These are phyloP conservation scores for Sonneratia caseolaris DNA, from an alignment of 345 rosid species.

Conservation along the genomic window DNA sequence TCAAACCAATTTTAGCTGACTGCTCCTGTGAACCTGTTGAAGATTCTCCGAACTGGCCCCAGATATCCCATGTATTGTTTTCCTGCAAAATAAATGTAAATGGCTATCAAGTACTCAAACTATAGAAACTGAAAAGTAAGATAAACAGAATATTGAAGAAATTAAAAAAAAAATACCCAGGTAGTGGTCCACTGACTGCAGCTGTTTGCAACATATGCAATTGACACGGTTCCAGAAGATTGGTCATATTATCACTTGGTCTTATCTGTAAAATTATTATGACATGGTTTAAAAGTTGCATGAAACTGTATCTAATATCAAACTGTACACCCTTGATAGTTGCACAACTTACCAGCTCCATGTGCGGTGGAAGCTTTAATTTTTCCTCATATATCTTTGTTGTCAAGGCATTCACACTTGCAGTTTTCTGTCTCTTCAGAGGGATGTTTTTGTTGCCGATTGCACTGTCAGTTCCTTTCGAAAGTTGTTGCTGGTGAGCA, in stretches of 20 bases:
- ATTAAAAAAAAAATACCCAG: neutral
- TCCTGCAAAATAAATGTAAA: neutral
- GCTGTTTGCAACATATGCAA: neutral
- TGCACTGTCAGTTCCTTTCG: slow-evolving; percentile 20
- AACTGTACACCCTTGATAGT: slow-evolving; percentile 28
- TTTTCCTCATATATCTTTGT: slow-evolving; percentile 41
- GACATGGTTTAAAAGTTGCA: neutral
- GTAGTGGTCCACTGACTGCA: neutral
- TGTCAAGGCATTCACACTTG: slow-evolving; percentile 29
- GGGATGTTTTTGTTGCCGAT: slow-evolving; percentile 18
- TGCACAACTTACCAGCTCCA: slow-evolving; percentile 36
- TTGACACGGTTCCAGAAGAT: neutral
- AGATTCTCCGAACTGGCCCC: neutral
- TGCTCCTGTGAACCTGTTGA: neutral
- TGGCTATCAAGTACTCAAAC: neutral
- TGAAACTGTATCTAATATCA: neutral
- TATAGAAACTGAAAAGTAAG: neutral
- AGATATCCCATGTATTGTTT: neutral
- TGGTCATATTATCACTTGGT: neutral
- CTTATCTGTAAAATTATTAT: neutral
- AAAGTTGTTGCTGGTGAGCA: slow-evolving; percentile 22
- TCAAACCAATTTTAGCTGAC: neutral
- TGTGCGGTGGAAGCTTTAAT: slow-evolving; percentile 43
- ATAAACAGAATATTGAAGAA: neutral
- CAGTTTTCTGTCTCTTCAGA: slow-evolving; percentile 29